phyloP scores from a whole-genome alignment of 2,329 filamentous ascomycete species.

The Xylaria sp. region DNA sequence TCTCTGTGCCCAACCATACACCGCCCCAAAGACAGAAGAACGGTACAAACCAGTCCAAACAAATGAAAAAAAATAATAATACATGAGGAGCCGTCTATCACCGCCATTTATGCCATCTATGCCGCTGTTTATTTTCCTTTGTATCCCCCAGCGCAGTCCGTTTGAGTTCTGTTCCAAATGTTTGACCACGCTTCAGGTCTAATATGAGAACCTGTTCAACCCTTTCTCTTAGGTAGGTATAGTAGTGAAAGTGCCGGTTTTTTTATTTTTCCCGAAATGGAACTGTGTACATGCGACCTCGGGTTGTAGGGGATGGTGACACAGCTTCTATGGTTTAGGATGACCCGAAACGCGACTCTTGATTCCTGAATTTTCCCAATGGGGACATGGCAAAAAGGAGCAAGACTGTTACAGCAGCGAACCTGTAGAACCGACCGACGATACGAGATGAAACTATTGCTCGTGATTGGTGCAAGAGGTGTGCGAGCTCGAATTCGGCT shows the following conservation, averaged over 20 bases:
- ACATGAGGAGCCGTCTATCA: conserved; percentile 15
- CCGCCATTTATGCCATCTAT: conserved; percentile 15
- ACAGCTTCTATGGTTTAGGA: not conserved
- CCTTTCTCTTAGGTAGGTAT: not conserved
- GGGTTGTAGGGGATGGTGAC: not conserved
- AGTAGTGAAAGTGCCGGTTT: not conserved
- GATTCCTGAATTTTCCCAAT: conserved; percentile 23
- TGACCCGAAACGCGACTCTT: not conserved
- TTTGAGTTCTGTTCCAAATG: not conserved
- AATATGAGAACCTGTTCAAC: conserved; percentile 6
- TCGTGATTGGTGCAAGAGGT: conserved; percentile 42
- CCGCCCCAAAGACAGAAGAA: conserved; percentile 37
- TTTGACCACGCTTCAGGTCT: conserved; percentile 16
- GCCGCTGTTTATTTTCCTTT: not conserved
- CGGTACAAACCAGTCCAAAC: conserved; percentile 5
- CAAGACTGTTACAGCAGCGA: conserved; percentile 35
- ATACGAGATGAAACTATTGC: not conserved
- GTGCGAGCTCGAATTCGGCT: conserved; percentile 57
- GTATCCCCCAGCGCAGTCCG: not conserved
- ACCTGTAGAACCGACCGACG: conserved; percentile 34
- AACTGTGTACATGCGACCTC: not conserved
- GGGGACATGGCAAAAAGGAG: conserved; percentile 24
- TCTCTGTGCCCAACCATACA: conserved; percentile 50
- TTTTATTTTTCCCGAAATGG: conserved; percentile 1
- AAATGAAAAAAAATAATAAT: conserved; percentile 17